Base-by-base conservation (phyloP, 768 basidiomycete genomes). In the Serendipita sp. region DNA sequence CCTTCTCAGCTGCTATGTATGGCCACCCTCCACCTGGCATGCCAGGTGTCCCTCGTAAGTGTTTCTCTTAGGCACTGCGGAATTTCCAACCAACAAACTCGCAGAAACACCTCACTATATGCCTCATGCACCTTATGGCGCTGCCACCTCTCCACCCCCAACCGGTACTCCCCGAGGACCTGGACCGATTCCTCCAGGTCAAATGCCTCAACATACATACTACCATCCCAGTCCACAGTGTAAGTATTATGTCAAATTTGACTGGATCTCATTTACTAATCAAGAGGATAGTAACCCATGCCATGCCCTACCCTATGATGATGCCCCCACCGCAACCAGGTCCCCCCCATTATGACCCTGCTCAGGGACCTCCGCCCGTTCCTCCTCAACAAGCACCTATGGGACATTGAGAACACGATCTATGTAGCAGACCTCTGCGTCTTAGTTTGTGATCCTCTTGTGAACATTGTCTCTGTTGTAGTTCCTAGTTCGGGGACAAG, bases 111-210 rank as follows among this genome's bases (percentile, higher is more conserved):
- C 84, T 81, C 81, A 80, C 54, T 92, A 91, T 72, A 90, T 92
- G 88, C 84, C 77, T 45, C 81, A 81, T 24, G 83, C 85, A 34
- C 88, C 85, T 3, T 86, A 86, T 63, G 86, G 86, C 64, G 78
- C 85, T 66, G 38, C 38, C 38, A 89, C 88, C 69, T 87, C 86
- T 15, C 82, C 84, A 2, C 86, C 85, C 58, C 87, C 89, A 28
- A 89, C 88, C 69, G 86, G 86, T 53, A 82, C 82, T 28, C 56
- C 56, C 37, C 88, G 81, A 45, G 88, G 85, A 16, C 82, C 89
- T 67, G 89, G 87, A 30, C 90, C 89, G 15, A 89, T 92, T 86
- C 90, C 90, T n/a, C 88, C 90, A 7, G 91, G 89, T 7, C 90
- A 91, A 2, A 89, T 92, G 68, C 90, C 88, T 13, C 79, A 86